A percentile compares a stretch with the other conserved stretches of the same genome.
phyloP scores from a whole-genome alignment of 163 green algal genomes.

The Volvox carteri region DNA sequence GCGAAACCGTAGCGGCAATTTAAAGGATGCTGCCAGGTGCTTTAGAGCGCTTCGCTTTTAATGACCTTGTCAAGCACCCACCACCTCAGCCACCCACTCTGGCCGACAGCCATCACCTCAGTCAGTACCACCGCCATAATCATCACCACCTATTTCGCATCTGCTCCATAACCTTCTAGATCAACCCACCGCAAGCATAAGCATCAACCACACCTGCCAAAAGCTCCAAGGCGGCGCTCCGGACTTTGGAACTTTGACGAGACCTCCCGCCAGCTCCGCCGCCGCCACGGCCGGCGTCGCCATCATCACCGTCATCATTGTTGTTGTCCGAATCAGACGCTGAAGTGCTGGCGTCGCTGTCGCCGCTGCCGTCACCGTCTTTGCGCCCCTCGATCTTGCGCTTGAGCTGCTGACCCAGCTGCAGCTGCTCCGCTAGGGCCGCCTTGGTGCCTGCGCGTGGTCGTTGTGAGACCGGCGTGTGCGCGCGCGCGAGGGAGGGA shows the following conservation, averaged over 20 bases:
- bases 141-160: no score
- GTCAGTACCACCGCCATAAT: no score
- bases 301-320: conserved; percentile 61
- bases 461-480: no score
- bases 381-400: conserved; percentile 78
- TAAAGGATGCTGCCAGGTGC: conserved; percentile 25
- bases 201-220: conserved; percentile 12
- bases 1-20: conserved; percentile 38
- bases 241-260: no score
- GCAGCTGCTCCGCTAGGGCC: conserved; percentile 92
- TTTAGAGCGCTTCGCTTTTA: conserved; percentile 27
- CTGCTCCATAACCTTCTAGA: no score
- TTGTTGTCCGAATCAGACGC: conserved; percentile 69
- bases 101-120: no score
- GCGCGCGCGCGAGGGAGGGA: no score
- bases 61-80: no score
- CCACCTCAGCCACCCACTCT: no score
- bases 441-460: conserved; percentile 67
- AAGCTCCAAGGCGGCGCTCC: conserved; percentile 25
- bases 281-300: not conserved
- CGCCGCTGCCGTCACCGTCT: conserved; percentile 46
- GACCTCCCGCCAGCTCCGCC: not conserved
- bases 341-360: conserved; percentile 36
- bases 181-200: no score
- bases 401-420: conserved; percentile 87